Evolutionary conservation across 1,284 basidiomycete genomes (phyloP).

Genomic region (Rhodotorula glutinis): DNA sequence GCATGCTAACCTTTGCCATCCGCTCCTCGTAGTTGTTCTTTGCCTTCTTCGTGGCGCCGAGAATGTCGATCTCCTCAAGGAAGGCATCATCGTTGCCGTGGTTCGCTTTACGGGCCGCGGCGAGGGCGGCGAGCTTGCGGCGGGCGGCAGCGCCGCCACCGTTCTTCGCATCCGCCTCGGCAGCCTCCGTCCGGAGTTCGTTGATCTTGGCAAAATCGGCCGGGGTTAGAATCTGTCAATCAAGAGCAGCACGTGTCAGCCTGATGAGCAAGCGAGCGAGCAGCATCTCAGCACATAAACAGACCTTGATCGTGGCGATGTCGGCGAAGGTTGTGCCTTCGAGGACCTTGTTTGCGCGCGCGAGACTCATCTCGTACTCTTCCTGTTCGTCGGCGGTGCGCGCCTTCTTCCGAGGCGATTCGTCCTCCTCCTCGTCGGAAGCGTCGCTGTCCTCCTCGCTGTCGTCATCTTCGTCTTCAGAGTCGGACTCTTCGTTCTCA

Average conservation of each 20-base stretch:
- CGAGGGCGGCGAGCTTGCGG: slow-evolving; percentile 76
- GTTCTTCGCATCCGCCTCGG: slow-evolving; percentile 66
- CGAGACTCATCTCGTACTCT: slow-evolving; percentile 37
- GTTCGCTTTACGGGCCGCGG: slow-evolving; percentile 54
- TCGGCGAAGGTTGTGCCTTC: slow-evolving; percentile 37
- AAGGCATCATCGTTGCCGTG: slow-evolving; percentile 60
- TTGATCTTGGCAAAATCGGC: slow-evolving; percentile 93
- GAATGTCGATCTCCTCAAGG: slow-evolving; percentile 85
- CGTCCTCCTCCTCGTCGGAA: slow-evolving; percentile 38
- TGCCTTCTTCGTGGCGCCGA: slow-evolving; percentile 88
- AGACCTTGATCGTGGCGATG: slow-evolving; percentile 70
- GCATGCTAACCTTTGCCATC: slow-evolving; percentile 56
- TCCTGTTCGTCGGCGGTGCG: slow-evolving; percentile 35
- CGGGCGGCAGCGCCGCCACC: slow-evolving; percentile 75
- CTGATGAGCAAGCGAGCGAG: too few relatives aligned
- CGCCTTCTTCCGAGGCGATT: slow-evolving; percentile 38
- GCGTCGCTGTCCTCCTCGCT: slow-evolving; percentile 40
- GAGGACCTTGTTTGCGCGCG: slow-evolving; percentile 35
- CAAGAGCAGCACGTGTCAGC: not conserved
- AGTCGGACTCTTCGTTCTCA: slow-evolving; percentile 31
- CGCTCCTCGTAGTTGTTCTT: slow-evolving; percentile 95
- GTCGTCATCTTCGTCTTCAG: slow-evolving; percentile 47
- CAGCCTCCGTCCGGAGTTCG: slow-evolving; percentile 80
- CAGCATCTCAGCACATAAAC: too few relatives aligned
- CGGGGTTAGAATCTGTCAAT: slow-evolving; percentile 82